Base-by-base conservation (phyloP, 164 flowering plant genomes). In the grape (Vitis vinifera) region DNA sequence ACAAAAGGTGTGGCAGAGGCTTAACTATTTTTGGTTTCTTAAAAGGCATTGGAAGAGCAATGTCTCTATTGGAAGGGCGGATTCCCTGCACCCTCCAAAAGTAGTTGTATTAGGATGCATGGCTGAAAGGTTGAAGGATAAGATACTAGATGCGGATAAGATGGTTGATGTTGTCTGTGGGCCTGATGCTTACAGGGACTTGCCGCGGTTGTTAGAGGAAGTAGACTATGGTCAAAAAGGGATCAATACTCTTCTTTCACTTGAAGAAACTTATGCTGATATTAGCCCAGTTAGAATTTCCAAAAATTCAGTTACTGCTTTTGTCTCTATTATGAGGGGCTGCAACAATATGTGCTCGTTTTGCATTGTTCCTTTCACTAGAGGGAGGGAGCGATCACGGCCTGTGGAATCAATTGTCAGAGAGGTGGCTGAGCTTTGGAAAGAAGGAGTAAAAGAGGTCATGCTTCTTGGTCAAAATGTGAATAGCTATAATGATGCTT, bases 131-230 rank as follows among this genome's bases (percentile, higher is more conserved):
- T 80, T 95, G 50, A 93, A 95, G 81, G 98, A 95, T 53, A 91
- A 93, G 84, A 93, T 95, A 75, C 82, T 95, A 23, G 98, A 95
- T 87, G 77, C 99, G 19, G 99, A 95, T 80, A 95, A 95, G 81
- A 95, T 95, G 99, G 99, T 95, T 61, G 99, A 95, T 85, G 98
- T 95, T 29, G 99, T 95, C 1, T 93, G 99, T 73, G 99, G 99
- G 1, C 99, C 96, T 68, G 99, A 95, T 85, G 98, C 97, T 60
- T 95, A 95, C 62, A 84, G 99, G 64, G 98, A 95, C 75, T 80
- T 95, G 73, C 99, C 99, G 8, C 84, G 91, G 30, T 77, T 95
- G 37, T 71, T 95, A 53, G 97, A 90, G 72, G 98, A 91, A 73
- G 99, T 93, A 13, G 99, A 95, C 48, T 84, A 88, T 68, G 97